These are phyloP conservation scores for Xylariaceae sp. DNA, from an alignment of 2,329 filamentous ascomycete species.

Conservation along the genomic window DNA sequence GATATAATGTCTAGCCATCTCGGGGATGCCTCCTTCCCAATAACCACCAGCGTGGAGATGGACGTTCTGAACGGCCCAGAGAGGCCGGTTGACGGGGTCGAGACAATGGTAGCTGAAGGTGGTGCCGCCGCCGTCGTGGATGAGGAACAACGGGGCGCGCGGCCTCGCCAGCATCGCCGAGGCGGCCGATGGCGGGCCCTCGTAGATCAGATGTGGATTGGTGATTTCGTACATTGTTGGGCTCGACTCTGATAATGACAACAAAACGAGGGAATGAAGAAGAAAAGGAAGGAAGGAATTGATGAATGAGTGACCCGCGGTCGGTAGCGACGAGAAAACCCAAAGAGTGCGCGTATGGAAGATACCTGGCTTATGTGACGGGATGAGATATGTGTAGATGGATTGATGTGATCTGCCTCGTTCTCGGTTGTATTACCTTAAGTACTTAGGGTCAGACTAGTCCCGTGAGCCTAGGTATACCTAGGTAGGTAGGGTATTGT, in stretches of 20 bases:
- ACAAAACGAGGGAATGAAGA: too few relatives aligned
- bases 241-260: too few relatives aligned
- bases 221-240: slow-evolving; percentile 17
- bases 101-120: slow-evolving; percentile 61
- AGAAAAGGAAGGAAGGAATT: background rate
- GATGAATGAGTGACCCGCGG: background rate
- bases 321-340: background rate
- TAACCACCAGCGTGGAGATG: slow-evolving; percentile 49
- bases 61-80: slow-evolving; percentile 60
- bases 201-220: slow-evolving; percentile 36
- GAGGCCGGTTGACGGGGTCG: slow-evolving; percentile 48
- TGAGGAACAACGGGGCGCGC: slow-evolving; percentile 53
- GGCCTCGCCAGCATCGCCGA: slow-evolving; percentile 19
- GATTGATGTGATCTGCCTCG: too few relatives aligned
- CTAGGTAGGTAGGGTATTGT: too few relatives aligned
- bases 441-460: background rate
- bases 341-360: background rate
- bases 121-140: slow-evolving; percentile 65
- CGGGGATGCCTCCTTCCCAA: slow-evolving; percentile 55
- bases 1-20: slow-evolving; percentile 58
- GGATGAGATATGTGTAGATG: too few relatives aligned
- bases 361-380: too few relatives aligned
- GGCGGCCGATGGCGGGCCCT: slow-evolving; percentile 19
- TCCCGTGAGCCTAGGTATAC: background rate
- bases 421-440: too few relatives aligned